phyloP scores from a whole-genome alignment of 345 rosid species.

The Gossypium australe region DNA sequence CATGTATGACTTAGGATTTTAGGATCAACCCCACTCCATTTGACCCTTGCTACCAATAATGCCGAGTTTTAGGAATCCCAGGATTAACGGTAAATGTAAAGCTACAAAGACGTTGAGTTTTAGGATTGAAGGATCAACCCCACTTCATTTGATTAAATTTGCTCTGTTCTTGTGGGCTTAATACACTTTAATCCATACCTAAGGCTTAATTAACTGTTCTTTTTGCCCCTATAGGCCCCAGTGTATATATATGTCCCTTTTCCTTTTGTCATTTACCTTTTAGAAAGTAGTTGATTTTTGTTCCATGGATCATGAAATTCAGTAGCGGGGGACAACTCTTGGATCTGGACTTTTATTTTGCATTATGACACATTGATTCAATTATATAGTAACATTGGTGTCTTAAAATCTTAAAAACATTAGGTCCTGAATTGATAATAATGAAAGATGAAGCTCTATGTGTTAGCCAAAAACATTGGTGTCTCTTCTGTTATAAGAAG shows the following conservation, averaged over 20 bases:
- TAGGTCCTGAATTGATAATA: neutral
- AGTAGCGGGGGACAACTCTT: slow-evolving; percentile 14
- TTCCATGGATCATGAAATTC: slow-evolving; percentile 20
- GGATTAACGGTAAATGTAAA: slow-evolving; percentile 21
- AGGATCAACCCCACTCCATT: slow-evolving; percentile 7
- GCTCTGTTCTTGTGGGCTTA: neutral
- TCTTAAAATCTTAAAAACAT: neutral
- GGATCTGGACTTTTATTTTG: slow-evolving; percentile 18
- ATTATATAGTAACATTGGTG: neutral
- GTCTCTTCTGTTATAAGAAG: neutral
- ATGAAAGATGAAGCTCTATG: neutral
- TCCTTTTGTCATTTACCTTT: slow-evolving; percentile 20
- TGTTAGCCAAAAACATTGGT: neutral
- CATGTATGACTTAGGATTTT: slow-evolving; percentile 13
- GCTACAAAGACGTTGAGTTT: neutral
- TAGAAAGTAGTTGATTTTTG: slow-evolving; percentile 15
- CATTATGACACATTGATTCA: slow-evolving; percentile 15
- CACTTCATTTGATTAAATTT: neutral
- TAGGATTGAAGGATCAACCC: too few relatives aligned
- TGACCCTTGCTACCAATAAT: slow-evolving; percentile 15
- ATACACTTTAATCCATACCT: neutral
- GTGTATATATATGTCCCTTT: slow-evolving; percentile 5
- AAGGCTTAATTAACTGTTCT: neutral
- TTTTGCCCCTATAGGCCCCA: slow-evolving; percentile 18
- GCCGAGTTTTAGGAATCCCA: slow-evolving; percentile 30